Base-by-base conservation (phyloP, 2,329 filamentous ascomycete genomes). In the Colletotrichum sp. region DNA sequence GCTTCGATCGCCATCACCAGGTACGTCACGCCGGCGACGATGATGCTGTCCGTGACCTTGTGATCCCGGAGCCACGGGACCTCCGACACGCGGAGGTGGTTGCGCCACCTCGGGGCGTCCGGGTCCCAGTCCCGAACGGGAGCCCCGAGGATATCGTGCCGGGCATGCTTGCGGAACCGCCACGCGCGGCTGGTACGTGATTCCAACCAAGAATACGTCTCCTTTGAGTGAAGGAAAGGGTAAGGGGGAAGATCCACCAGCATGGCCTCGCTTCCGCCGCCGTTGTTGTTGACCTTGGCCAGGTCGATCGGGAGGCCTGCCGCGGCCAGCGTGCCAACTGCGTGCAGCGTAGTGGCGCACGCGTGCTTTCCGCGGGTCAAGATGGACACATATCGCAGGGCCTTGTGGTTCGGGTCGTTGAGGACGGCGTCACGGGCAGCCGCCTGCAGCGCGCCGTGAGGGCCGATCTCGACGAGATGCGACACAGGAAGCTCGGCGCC, bases 341-440 rank as follows among this genome's bases (percentile, higher is more conserved):
- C 68, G 8, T 65, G 18, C 60, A 71, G 68, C 68, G 57, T 18
- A 2, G 68, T 71, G n/a, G n/a, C 68, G 57, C 57, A 62, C 57
- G 57, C 57, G 57, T 62, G 26, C 57, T 62, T 62, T 21, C 57
- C 57, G 26, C 68, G 55, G 12, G 57, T 49, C 30, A 71, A n/a
- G 34, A 71, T n/a, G 6, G 68, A 71, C 24, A 65, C 26, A 36
- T 71, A 71, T 44, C 57, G 57, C 26, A 71, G 57, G 21, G 66
- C 66, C 88, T 80, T 89, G 87, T 79, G 88, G 88, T 72, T 89
- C 83, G 1, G 88, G 88, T 0, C 89, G 28, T 36, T 30, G 66
- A 82, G 81, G 2, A 88, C 87, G 2, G 88, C 87, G 65, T 68
- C 89, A 87, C 24, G 89, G 88, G 39, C 90, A 87, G 4, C 89